Evolutionary conservation across 176 grass and related monocot genomes (phyloP), one percentile per base, ranked within the genome.

Genomic region (Olyra latifolia): DNA sequence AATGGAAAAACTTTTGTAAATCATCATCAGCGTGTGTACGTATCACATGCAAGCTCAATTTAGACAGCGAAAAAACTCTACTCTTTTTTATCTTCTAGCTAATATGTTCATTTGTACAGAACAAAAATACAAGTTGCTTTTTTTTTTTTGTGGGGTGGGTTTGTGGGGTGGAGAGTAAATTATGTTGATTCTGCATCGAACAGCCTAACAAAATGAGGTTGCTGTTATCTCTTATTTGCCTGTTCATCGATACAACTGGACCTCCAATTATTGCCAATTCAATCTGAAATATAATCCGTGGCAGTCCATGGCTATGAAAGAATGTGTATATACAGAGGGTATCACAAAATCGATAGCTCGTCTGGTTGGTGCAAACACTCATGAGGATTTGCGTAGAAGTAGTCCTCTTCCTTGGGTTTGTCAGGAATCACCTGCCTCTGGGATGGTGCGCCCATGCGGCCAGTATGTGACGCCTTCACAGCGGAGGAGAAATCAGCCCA

Each of bases 401-500:
- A 97, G 55, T 94, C 94, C 82, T 97, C 94, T 88, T 97, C 91
- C 88, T 94, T 97, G 12, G 94, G 91, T 54, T 84, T 94, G 43
- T 94, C 85, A 30, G 91, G 87, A 63, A 97, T 94, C 47, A 82
- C 76, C 25, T 90, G 72, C 67, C 94, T 90, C 92, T 85, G 87
- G 2, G 91, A 82, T 14, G 89, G 91, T 25, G 62, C 61, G 7
- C 94, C 94, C 94, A 97, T 94, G 64, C 89, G 89, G 80, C 78
- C 72, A 13, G 41, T 82, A 69, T 97, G 94, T 16, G 89, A 81
- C 29, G 66, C 87, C 89, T 88, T 94, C 24, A 94, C 78, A 42
- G 87, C 66, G 7, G 67, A 94, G 41, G 91, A 92, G 85, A 94
- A 97, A 75, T 92, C 89, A 35, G 80, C 42, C 94, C 94, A 94